Base-by-base conservation (phyloP, 1,139 yeast species). In the Taphrina wiesneri region DNA sequence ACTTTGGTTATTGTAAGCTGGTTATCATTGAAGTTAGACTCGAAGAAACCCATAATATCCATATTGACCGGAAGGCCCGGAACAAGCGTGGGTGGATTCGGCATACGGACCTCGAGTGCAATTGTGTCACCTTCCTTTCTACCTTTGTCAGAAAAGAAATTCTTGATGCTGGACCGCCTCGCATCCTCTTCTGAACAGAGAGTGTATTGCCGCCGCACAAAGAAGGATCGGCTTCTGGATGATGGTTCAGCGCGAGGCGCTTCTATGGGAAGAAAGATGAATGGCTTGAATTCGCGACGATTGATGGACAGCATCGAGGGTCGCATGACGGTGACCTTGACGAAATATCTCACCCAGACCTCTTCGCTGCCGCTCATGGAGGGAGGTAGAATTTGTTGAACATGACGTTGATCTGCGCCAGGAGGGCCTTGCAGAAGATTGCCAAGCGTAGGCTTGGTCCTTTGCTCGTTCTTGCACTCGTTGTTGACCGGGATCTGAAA, bases 321-420 rank as follows among this genome's bases (percentile, higher is more conserved):
- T 65, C 87, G 75, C 67, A 82, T 83, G 57, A 86, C 85, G 0
- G 88, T 85, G 9, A 80, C 88, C 72, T 85, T 85, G 65, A 86
- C 71, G 73, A 68, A 70, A 46, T 69, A 69, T 54, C 79, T 77
- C 53, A 86, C 75, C 2, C 78, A 74, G 13, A 86, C 87, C 9
- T 79, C 80, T 1, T 80, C 82, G 67, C 80, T 69, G 4, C 82
- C 85, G 23, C 79, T 75, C 26, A 85, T 74, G 0, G 87, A 80
- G 0, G 90, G 89, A 1, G 90, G 89, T 45, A 86, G 74, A 56
- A 79, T 81, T 0, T 78, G 72, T 1, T 75, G 74, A 1, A 79
- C 72, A 71, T 85, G 88, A 62, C 79, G 64, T 23, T 73, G 73
- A 56, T 70, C 70, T 26, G 73, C 65, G 0, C 75, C 76, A 4